A percentile compares a stretch with the other conserved stretches of the same genome.
These are phyloP conservation scores for Vicia faba DNA, from an alignment of 306 rosid species.

Conservation along the genomic window DNA sequence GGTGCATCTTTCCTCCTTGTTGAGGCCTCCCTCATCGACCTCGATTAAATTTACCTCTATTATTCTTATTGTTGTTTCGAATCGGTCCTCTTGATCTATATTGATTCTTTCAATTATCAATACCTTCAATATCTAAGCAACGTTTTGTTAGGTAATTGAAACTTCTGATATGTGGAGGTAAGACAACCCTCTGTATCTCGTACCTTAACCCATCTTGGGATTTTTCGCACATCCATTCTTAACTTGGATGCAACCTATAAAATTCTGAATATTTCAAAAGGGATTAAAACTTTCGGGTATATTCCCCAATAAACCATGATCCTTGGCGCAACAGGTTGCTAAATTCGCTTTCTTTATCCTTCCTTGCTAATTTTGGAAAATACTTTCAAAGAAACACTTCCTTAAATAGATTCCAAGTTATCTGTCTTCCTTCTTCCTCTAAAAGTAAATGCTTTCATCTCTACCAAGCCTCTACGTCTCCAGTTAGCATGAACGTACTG, in stretches of 20 bases:
- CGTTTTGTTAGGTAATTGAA: no score
- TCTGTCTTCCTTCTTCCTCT: neutral
- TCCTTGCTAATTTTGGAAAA: neutral
- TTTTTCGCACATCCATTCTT: neutral
- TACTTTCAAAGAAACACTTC: neutral
- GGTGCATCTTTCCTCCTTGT: no score
- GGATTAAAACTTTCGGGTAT: neutral
- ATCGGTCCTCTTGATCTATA: no score
- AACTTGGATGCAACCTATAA: neutral
- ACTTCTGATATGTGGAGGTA: neutral
- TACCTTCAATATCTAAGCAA: neutral
- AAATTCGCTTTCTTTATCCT: neutral
- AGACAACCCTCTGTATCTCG: neutral
- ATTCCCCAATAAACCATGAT: neutral
- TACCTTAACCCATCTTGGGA: neutral
- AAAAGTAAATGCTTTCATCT: no score
- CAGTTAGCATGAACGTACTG: no score
- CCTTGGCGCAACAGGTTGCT: neutral
- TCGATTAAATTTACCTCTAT: neutral
- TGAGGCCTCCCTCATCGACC: neutral
- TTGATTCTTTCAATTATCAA: neutral
- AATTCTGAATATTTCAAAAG: neutral
- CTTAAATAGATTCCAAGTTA: neutral
- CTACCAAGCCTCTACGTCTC: no score
- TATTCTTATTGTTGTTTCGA: no score